Evolutionary conservation across 306 rosid genomes (phyloP).

Genomic region (Vicia faba): DNA sequence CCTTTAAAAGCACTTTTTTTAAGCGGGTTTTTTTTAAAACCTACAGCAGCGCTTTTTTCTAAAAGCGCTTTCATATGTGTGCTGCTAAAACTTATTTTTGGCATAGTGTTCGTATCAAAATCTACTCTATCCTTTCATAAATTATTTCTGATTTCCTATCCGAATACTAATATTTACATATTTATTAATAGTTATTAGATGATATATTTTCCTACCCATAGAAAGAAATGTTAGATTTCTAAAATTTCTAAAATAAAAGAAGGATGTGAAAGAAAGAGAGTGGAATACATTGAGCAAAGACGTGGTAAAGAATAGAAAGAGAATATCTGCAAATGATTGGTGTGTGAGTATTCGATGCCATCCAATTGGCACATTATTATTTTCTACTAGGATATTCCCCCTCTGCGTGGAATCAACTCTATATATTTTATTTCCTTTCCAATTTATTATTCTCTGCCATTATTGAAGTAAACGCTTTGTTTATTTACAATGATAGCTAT

Average conservation of each 20-base stretch:
- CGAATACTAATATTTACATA: too few species aligned
- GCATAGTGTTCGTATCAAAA: too few species aligned
- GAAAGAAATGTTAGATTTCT: neutral
- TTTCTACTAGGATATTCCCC: constrained; percentile 48
- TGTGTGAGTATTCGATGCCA: constrained; percentile 29
- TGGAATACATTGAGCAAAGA: neutral
- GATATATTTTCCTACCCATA: neutral
- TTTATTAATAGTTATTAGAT: too few species aligned
- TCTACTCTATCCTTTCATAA: too few species aligned
- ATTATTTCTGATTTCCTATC: too few species aligned
- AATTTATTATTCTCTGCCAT: constrained; percentile 31
- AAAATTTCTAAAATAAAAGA: neutral
- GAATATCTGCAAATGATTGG: constrained; percentile 35
- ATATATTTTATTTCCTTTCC: neutral
- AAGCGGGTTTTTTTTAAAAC: too few species aligned
- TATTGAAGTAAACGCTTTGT: constrained; percentile 39
- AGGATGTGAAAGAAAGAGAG: neutral
- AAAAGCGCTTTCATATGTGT: too few species aligned
- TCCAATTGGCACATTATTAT: constrained; percentile 32
- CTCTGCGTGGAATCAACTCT: constrained; percentile 40
- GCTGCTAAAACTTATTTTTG: too few species aligned
- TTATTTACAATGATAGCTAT: constrained; percentile 30
- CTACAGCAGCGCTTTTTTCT: too few species aligned
- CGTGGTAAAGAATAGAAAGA: constrained; percentile 21
- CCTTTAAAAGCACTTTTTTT: too few species aligned